Conservation (phyloP, 139 green algal species). For the Closterium sp. region DNA sequence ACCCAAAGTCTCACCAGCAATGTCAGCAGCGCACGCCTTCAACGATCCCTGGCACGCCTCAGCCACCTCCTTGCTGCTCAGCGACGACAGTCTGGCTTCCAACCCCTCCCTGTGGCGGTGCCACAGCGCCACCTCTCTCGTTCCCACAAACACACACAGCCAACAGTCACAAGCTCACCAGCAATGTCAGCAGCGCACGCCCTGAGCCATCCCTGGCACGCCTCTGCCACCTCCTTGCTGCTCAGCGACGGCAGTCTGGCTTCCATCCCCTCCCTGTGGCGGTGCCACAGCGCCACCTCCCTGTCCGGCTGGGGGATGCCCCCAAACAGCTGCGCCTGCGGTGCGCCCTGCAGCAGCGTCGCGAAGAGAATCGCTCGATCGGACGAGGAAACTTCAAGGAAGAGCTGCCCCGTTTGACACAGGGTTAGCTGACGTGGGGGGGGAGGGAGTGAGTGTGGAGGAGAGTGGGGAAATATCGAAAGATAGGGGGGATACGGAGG, state of each 20-base stretch:
- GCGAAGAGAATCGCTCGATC: conserved; percentile 25
- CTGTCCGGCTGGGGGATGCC: conserved; percentile 43
- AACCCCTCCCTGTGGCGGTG: no score
- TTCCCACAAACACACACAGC: no score
- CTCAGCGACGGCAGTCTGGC: conserved; percentile 55
- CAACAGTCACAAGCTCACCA: neutral
- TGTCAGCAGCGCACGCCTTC: no score
- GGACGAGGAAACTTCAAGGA: conserved; percentile 57
- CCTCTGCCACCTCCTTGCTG: conserved; percentile 55
- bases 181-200: conserved; percentile 52
- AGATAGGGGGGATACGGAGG: no score
- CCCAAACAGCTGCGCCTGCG: conserved; percentile 36
- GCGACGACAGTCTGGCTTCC: neutral
- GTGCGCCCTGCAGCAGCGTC: conserved; percentile 46
- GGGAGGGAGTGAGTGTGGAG: no score
- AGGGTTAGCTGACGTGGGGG: conserved; percentile 44
- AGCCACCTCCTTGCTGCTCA: no score
- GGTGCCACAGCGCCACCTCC: conserved; percentile 48
- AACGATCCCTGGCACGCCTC: no score
- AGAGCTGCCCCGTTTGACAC: conserved; percentile 73
- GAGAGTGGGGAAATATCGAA: neutral
- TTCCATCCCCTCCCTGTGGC: conserved; percentile 14
- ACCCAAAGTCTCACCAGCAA: no score
- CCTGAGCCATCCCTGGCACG: conserved; percentile 67
- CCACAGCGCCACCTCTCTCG: no score